Evolutionary conservation across 2,329 filamentous ascomycete genomes (phyloP).

Genomic region (Ophiosphaerella herpotricha): DNA sequence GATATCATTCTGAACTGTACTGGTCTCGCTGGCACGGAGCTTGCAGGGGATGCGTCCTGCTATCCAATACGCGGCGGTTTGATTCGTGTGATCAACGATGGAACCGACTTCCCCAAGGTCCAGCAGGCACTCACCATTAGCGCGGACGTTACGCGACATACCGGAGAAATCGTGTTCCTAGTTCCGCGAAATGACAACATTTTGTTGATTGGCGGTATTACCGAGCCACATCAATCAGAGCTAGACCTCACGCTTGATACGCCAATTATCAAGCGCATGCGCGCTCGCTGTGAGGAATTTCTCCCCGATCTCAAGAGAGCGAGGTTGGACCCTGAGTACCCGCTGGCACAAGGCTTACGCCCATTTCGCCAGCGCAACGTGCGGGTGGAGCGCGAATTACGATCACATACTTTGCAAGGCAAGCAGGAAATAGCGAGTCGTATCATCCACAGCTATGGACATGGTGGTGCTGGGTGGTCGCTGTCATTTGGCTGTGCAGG

Average conservation of each 20-base stretch:
- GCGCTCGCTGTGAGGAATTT: conserved; percentile 50
- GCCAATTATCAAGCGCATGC: conserved; percentile 50
- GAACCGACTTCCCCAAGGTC: conserved; percentile 49
- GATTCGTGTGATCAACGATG: conserved; percentile 54
- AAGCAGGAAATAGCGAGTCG: conserved; percentile 15
- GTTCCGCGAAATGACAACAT: conserved; percentile 53
- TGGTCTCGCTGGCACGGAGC: conserved; percentile 45
- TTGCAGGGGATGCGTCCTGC: conserved; percentile 47
- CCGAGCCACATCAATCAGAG: conserved; percentile 6
- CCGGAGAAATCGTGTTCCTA: conserved; percentile 51
- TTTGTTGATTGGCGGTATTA: conserved; percentile 43
- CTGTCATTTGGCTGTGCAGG: conserved; percentile 3
- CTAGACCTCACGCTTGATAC: conserved; percentile 49
- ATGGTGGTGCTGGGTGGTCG: conserved; percentile 52
- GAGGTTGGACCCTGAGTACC: conserved; percentile 48
- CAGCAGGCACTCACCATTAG: conserved; percentile 49
- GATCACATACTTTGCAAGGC: background rate
- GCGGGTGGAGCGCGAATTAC: conserved; percentile 50
- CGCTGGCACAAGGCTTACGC: conserved; percentile 51
- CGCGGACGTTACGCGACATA: conserved; percentile 42
- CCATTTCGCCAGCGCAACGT: conserved; percentile 50
- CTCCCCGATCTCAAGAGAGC: conserved; percentile 50
- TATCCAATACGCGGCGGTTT: conserved; percentile 53
- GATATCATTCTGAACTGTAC: conserved; percentile 53
- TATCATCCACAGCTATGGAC: conserved; percentile 54